Percentiles rank a stretch among this genome's conserved stretches.
These are phyloP conservation scores for Myotisia sp. DNA, from an alignment of 2,329 filamentous ascomycete species.

Conservation along the genomic window DNA sequence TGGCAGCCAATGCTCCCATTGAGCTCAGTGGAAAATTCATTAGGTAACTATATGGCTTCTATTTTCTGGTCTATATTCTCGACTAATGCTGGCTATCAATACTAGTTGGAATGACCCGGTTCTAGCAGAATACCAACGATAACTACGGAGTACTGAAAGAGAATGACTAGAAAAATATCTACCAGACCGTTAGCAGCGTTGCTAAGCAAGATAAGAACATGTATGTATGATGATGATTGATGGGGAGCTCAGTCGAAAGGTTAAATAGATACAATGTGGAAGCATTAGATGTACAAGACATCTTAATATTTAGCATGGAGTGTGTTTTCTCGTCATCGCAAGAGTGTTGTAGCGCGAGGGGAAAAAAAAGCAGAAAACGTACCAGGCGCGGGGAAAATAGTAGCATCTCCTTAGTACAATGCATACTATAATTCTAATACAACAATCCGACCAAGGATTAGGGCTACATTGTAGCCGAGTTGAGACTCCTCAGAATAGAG, in stretches of 20 bases:
- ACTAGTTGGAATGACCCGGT: conserved; percentile 33
- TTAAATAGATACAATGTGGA: conserved; percentile 46
- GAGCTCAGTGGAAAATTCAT: conserved; percentile 65
- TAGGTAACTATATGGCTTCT: conserved; percentile 16
- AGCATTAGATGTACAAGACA: conserved; percentile 35
- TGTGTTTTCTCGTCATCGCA: conserved; percentile 23
- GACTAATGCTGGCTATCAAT: conserved; percentile 15
- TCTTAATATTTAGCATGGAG: conserved; percentile 53
- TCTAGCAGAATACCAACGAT: conserved; percentile 28
- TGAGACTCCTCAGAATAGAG: too few species aligned
- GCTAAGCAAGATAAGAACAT: background rate
- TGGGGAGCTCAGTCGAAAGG: conserved; percentile 44
- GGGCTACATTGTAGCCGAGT: too few species aligned
- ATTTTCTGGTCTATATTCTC: background rate
- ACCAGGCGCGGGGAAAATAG: conserved; percentile 1
- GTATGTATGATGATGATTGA: background rate
- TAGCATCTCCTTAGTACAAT: too few species aligned
- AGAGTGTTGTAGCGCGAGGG: conserved; percentile 6
- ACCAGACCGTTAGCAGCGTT: too few species aligned
- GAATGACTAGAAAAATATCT: too few species aligned
- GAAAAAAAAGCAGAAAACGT: conserved; percentile 12
- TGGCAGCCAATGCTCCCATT: conserved; percentile 51
- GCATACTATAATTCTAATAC: too few species aligned
- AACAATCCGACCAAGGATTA: too few species aligned
- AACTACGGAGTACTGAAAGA: background rate